A percentile compares a stretch with the other conserved stretches of the same genome.
These are phyloP conservation scores for Hygrocybe punicea DNA, from an alignment of 768 basidiomycete species.

Conservation along the genomic window DNA sequence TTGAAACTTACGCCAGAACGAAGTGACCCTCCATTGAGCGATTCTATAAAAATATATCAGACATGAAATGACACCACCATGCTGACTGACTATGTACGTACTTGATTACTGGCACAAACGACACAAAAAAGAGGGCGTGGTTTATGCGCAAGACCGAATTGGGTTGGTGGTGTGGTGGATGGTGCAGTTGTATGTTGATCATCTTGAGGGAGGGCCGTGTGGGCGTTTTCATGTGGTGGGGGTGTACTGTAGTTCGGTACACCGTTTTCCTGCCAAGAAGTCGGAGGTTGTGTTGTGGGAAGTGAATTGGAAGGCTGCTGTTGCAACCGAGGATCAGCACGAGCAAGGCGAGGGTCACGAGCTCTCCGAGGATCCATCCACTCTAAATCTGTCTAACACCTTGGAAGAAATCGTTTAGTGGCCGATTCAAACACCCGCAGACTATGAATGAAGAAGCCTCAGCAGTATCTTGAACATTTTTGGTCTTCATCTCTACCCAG, in stretches of 20 bases:
- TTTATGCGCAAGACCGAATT: constrained; percentile 44
- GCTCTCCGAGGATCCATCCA: constrained; percentile 77
- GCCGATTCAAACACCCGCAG: constrained; percentile 13
- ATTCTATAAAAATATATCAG: constrained; percentile 54
- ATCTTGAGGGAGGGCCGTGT: constrained; percentile 4
- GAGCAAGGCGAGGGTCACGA: constrained; percentile 76
- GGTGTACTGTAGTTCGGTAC: constrained; percentile 9
- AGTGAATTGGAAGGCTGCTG: constrained; percentile 42
- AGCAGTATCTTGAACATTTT: constrained; percentile 92
- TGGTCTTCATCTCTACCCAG: constrained; percentile 75
- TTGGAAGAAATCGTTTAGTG: neutral
- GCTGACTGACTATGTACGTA: constrained; percentile 36
- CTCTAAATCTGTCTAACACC: constrained; percentile 11
- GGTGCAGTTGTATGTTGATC: neutral
- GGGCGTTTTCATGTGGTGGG: constrained; percentile 4
- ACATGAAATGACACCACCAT: neutral
- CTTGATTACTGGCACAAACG: constrained; percentile 99
- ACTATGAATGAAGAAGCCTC: constrained; percentile 40
- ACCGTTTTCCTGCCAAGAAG: constrained; percentile 31
- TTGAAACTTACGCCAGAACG: constrained; percentile 70
- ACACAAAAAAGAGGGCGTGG: constrained; percentile 88
- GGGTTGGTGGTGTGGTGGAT: neutral
- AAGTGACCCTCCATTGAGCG: constrained; percentile 98
- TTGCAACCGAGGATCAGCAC: constrained; percentile 64
- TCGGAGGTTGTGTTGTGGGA: constrained; percentile 25